Base-by-base conservation (phyloP, 2,329 filamentous ascomycete species). In the Trichoderma sp. region DNA sequence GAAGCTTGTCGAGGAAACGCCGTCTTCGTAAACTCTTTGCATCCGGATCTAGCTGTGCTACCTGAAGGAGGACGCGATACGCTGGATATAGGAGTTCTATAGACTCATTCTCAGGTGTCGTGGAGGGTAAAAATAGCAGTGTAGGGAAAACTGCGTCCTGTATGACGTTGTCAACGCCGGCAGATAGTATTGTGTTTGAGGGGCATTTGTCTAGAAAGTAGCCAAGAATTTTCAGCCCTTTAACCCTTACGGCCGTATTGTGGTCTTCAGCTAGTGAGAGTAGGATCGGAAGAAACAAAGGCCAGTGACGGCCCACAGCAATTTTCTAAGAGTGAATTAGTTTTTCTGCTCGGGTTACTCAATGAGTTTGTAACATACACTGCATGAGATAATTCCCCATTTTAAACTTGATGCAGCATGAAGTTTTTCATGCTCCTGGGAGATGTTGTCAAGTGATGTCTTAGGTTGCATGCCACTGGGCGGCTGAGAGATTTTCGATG, bases 21-120 rank as follows among this genome's bases (percentile, higher is more conserved):
- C 80, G 78, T 26, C 79, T 79, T 47, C 75, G 71, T 7, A 57
- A 32, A 64, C 47, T 74, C 75, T 79, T n/a, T 73, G 76, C 56
- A 47, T 78, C 71, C 21, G 77, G 61, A 24, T 79, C 74, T 8
- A 76, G 64, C 63, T 77, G 74, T 26, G 79, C 87, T 6, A 97
- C 85, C 0, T 83, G 82, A 21, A 92, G 81, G 3, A 97, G 84
- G 2, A 90, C 90, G 8, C 86, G 84, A 74, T 94, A 97, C 0
- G 92, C 89, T 7, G 86, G 84, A 6, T 80, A 77, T 1, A 97
- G 86, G 3, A 98, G 82, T 1, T 78, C 77, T 2, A 92, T 78
- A 4, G 92, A 92, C 71, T 96, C 92, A 0, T 85, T 79, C 76
- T 93, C 91, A 0, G 92, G 90, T 0, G 93, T 97, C 56, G 97